A percentile compares a stretch with the other conserved stretches of the same genome.
These are phyloP conservation scores for Tricholoma bakamatsutake DNA, from an alignment of 768 basidiomycete species.

Conservation along the genomic window DNA sequence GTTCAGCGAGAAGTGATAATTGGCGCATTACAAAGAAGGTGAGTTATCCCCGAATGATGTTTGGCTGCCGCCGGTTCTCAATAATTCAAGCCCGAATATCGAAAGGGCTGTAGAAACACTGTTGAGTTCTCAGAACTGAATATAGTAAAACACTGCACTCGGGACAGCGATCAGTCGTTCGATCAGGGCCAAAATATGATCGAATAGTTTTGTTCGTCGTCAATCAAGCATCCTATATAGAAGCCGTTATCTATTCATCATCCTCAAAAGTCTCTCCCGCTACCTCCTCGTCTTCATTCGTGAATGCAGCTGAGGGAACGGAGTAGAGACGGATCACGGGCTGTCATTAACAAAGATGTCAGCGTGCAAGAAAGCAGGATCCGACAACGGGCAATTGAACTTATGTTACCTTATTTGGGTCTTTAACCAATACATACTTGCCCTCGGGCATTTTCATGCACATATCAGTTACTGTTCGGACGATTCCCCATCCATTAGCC, in stretches of 20 bases:
- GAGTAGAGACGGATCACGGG: constrained; percentile 91
- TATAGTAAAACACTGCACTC: constrained; percentile 7
- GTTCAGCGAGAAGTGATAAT: constrained; percentile 67
- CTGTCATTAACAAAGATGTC: constrained; percentile 37
- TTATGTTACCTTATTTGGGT: constrained; percentile 86
- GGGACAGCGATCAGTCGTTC: neutral
- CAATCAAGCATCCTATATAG: constrained; percentile 12
- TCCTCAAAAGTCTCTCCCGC: constrained; percentile 30
- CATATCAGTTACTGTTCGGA: constrained; percentile 89
- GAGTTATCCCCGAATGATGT: constrained; percentile 18
- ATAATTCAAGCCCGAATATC: constrained; percentile 53
- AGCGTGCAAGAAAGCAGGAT: constrained; percentile 4
- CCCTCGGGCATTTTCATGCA: constrained; percentile 97
- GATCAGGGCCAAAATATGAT: constrained; percentile 10
- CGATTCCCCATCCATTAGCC: constrained; percentile 97
- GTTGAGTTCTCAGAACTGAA: constrained; percentile 42
- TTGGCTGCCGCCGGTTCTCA: constrained; percentile 5
- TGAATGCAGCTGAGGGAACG: constrained; percentile 86
- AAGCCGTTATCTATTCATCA: constrained; percentile 26
- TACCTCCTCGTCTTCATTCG: constrained; percentile 68
- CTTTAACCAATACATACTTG: constrained; percentile 95
- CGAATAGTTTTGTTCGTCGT: constrained; percentile 6
- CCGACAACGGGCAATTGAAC: constrained; percentile 1
- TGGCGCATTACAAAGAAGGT: constrained; percentile 80
- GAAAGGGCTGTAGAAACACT: constrained; percentile 81